Evolutionary conservation across 805 yeast species (phyloP).

Genomic region (Saccharomycopsis sp.): DNA sequence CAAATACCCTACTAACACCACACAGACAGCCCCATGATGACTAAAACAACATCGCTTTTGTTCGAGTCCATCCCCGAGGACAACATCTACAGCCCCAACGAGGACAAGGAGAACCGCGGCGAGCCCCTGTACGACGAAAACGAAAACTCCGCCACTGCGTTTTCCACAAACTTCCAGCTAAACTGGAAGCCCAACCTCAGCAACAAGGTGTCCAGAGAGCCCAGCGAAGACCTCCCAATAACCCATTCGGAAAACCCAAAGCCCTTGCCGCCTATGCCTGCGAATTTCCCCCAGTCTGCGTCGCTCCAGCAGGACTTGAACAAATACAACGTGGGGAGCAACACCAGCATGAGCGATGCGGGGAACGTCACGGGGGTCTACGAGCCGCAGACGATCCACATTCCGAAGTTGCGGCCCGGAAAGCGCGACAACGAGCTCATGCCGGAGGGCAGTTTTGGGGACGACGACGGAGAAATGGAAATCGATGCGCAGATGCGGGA

Average conservation of each 20-base stretch:
- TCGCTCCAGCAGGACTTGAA: slow-evolving; percentile 15
- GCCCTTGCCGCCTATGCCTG: slow-evolving; percentile 21
- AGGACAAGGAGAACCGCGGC: background rate
- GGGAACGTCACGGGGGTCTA: slow-evolving; percentile 8
- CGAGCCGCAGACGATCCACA: slow-evolving; percentile 1
- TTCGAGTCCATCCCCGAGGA: slow-evolving; percentile 16
- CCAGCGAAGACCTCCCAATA: background rate
- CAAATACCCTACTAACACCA: background rate
- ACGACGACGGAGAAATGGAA: slow-evolving; percentile 9
- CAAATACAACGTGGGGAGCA: background rate
- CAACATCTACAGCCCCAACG: slow-evolving; percentile 3
- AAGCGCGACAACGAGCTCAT: background rate
- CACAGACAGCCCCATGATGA: background rate
- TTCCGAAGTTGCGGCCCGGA: slow-evolving; percentile 11
- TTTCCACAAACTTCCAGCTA: slow-evolving; percentile 10
- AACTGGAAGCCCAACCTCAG: slow-evolving; percentile 12
- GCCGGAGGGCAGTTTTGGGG: slow-evolving; percentile 1
- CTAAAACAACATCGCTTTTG: background rate
- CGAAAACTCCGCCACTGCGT: background rate
- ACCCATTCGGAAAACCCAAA: slow-evolving; percentile 12
- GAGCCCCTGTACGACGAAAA: slow-evolving; percentile 2
- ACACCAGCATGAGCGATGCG: background rate
- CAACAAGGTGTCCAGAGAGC: background rate
- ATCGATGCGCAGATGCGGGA: slow-evolving; percentile 12
- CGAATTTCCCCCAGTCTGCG: slow-evolving; percentile 15